A percentile compares a stretch with the other conserved stretches of the same genome.
Evolutionary conservation across 148 eudicot species (phyloP).

Genomic region (Gaultheria prostrata): DNA sequence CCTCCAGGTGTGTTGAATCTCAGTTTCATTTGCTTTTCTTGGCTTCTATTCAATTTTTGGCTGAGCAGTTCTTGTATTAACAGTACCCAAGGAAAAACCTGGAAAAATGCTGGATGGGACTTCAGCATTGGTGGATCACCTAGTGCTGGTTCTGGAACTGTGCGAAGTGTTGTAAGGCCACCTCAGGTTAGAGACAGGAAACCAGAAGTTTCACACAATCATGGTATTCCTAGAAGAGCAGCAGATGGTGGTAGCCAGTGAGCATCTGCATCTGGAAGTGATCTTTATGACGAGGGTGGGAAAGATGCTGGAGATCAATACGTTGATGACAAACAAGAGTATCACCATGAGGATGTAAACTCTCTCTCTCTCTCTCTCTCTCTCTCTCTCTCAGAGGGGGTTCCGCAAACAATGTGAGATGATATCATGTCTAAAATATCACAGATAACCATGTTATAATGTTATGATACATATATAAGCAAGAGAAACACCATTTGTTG

Average conservation of each 20-base stretch:
- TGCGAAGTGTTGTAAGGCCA: constrained; percentile 70
- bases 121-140: constrained; percentile 13
- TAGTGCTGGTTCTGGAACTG: constrained; percentile 14
- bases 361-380: constrained; percentile 10
- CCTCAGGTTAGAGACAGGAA: constrained; percentile 79
- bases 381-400: not conserved
- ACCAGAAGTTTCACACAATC: constrained; percentile 50
- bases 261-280: constrained; percentile 56
- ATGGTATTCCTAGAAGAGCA: constrained; percentile 40
- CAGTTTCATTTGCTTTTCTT: constrained; percentile 1
- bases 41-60: constrained; percentile 17
- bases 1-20: constrained; percentile 59
- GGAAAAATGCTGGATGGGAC: constrained; percentile 15
- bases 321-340: constrained; percentile 42
- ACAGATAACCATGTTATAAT: not conserved
- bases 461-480: not conserved
- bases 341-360: constrained; percentile 46
- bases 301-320: constrained; percentile 50
- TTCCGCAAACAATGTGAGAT: not conserved
- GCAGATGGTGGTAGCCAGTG: constrained; percentile 51
- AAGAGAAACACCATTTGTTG: not conserved
- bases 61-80: constrained; percentile 30
- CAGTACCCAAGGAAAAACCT: constrained; percentile 28
- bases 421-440: not conserved
- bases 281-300: constrained; percentile 52